These are phyloP conservation scores for Cystobasidium tubakii DNA, from an alignment of 768 basidiomycete genomes.

Conservation along the genomic window DNA sequence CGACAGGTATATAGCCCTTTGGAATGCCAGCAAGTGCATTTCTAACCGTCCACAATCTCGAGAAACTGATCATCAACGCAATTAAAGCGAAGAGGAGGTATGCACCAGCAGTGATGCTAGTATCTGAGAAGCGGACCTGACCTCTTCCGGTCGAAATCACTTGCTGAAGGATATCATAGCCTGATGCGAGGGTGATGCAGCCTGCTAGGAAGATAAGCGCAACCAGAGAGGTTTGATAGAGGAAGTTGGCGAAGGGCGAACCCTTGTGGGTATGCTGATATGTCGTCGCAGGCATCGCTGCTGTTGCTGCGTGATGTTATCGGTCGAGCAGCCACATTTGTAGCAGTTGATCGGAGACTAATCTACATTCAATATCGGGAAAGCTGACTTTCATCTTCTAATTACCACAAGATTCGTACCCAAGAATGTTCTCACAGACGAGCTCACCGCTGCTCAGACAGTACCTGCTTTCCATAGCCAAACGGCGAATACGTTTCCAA, in stretches of 20 bases:
- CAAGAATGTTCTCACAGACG: background rate
- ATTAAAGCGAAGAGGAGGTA: conserved; percentile 6
- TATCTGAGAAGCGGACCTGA: conserved; percentile 19
- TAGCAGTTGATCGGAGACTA: background rate
- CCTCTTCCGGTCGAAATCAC: conserved; percentile 1
- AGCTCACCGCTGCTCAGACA: background rate
- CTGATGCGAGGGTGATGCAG: conserved; percentile 21
- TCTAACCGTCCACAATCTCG: conserved; percentile 22
- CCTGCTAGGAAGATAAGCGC: conserved; percentile 22
- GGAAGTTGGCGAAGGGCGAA: conserved; percentile 7
- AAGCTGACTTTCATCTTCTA: too few species aligned
- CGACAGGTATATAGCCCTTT: conserved; percentile 35
- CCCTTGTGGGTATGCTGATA: conserved; percentile 17
- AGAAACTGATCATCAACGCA: conserved; percentile 21
- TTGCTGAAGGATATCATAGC: conserved; percentile 36
- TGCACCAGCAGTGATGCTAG: conserved; percentile 31
- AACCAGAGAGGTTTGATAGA: conserved; percentile 19
- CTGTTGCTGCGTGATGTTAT: background rate
- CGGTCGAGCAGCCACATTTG: background rate
- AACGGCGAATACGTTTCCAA: background rate
- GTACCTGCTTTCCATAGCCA: background rate
- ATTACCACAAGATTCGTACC: background rate
- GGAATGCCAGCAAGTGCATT: conserved; percentile 34
- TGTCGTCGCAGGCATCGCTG: conserved; percentile 10
- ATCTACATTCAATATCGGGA: too few species aligned